These are phyloP conservation scores for Setaria italica DNA, from an alignment of 202 grass and related monocot species.

Conservation along the genomic window DNA sequence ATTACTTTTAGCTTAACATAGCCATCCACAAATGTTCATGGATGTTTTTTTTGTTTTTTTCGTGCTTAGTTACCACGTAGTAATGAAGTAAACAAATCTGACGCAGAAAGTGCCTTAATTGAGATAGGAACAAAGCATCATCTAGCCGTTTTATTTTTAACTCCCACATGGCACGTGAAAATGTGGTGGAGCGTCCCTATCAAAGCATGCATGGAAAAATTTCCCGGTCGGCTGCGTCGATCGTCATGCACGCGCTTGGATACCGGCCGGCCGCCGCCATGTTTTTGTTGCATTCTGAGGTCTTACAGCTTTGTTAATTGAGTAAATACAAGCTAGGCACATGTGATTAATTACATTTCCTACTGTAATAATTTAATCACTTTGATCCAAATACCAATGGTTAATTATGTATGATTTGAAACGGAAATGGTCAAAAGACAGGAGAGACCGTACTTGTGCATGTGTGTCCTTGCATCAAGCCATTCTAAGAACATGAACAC, in stretches of 20 bases:
- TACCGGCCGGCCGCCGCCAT: neutral
- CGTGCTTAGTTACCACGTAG: neutral
- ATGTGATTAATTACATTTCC: neutral
- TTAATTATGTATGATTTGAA: neutral
- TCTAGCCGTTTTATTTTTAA: neutral
- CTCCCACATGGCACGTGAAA: slow-evolving; percentile 34
- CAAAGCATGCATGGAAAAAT: neutral
- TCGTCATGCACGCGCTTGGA: neutral
- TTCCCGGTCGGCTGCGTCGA: neutral
- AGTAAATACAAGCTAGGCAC: neutral
- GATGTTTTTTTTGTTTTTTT: neutral
- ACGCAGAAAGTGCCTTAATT: neutral
- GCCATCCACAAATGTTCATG: neutral
- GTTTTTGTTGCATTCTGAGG: neutral
- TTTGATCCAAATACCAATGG: neutral
- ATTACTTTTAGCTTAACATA: neutral
- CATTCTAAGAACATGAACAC: neutral
- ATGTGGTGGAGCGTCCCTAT: slow-evolving; percentile 25
- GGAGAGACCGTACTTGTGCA: neutral
- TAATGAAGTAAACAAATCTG: neutral
- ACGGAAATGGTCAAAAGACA: neutral
- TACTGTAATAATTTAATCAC: neutral
- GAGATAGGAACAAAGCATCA: neutral
- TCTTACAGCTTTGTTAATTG: neutral
- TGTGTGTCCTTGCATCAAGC: neutral